phyloP scores from a whole-genome alignment of 768 basidiomycete genomes.

The Podaxis sp. region DNA sequence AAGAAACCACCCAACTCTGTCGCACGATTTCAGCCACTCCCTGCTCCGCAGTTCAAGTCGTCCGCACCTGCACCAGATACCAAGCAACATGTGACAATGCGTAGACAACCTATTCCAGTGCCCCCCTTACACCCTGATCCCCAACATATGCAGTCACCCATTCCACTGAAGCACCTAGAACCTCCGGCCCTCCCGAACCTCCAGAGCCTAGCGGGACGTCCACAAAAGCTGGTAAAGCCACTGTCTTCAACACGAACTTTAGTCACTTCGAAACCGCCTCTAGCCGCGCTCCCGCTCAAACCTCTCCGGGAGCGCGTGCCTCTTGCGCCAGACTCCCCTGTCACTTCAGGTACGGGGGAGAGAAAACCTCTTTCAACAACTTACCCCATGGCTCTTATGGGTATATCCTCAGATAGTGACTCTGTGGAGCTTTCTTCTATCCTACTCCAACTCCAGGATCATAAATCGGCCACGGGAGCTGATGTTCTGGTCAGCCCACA shows the following conservation, averaged over 20 bases:
- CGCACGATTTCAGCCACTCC: neutral
- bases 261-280: neutral
- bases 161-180: neutral
- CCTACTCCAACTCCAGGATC: neutral
- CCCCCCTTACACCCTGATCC: neutral
- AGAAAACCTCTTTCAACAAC: conserved; percentile 12
- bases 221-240: neutral
- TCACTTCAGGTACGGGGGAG: neutral
- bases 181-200: neutral
- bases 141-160: neutral
- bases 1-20: neutral
- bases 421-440: conserved; percentile 6
- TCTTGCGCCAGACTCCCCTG: neutral
- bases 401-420: neutral
- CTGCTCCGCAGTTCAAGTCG: neutral
- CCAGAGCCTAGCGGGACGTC: neutral
- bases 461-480: neutral
- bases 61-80: neutral
- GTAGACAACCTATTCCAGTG: neutral
- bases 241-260: neutral
- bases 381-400: neutral
- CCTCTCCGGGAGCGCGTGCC: conserved; percentile 2
- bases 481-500: conserved; percentile 7
- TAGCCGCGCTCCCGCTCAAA: neutral
- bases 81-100: neutral